A percentile compares a stretch with the other conserved stretches of the same genome.
Evolutionary conservation across 2,329 filamentous ascomycete species (phyloP).

Genomic region (Scedosporium apiospermum): DNA sequence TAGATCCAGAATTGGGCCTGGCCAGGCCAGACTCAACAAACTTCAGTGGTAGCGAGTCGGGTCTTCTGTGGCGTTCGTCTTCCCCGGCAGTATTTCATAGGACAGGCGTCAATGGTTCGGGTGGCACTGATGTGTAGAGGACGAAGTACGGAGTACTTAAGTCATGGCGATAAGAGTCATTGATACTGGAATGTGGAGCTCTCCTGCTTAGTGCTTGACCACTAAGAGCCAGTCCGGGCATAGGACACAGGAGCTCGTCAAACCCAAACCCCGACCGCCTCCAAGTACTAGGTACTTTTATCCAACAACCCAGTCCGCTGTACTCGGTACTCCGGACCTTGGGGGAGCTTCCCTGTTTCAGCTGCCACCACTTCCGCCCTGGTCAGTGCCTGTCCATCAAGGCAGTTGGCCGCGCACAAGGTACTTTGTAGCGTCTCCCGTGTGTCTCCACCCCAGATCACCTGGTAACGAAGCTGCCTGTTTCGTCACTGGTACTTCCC

Average conservation of each 20-base stretch:
- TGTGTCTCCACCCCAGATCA: not conserved
- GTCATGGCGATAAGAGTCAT: no score
- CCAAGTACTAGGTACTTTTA: not conserved
- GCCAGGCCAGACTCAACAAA: no score
- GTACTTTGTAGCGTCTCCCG: not conserved
- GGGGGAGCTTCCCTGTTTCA: not conserved
- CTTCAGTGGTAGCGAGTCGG: no score
- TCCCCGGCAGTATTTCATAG: no score
- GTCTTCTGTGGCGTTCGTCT: no score
- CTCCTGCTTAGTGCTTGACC: not conserved
- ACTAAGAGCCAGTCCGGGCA: not conserved
- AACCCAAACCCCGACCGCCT: no score
- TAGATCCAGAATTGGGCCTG: no score
- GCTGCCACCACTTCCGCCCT: not conserved
- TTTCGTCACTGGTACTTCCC: not conserved
- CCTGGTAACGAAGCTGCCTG: constrained; percentile 4
- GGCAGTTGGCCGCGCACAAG: not conserved
- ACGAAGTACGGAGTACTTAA: no score
- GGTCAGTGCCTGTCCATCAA: not conserved
- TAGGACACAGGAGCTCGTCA: no score
- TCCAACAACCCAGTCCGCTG: not conserved
- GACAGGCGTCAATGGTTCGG: no score
- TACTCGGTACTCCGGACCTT: not conserved
- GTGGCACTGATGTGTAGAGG: no score
- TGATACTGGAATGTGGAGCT: no score